Evolutionary conservation across 805 yeast species (phyloP).

Genomic region (Metschnikowia corniflorae): DNA sequence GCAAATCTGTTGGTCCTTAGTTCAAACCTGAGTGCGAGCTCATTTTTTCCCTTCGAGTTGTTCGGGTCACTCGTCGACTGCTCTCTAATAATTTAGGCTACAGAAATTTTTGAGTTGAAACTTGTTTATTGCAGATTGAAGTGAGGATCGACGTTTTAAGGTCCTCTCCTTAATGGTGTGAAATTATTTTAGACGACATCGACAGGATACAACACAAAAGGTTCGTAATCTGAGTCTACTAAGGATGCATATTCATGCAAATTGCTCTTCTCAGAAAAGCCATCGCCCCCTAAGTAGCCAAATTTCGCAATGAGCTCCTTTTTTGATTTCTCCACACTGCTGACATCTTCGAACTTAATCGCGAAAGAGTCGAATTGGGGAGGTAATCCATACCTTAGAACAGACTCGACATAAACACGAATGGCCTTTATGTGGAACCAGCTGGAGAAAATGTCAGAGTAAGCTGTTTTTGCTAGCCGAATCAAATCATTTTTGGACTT

Average conservation of each 20-base stretch:
- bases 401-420: constrained; percentile 87
- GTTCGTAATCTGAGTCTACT: constrained; percentile 94
- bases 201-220: constrained; percentile 78
- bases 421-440: constrained; percentile 91
- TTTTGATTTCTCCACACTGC: constrained; percentile 54
- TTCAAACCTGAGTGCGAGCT: constrained; percentile 94
- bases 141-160: too few species aligned
- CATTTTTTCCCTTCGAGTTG: too few species aligned
- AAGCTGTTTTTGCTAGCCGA: constrained; percentile 86
- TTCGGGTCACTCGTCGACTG: too few species aligned
- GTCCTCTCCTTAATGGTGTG: too few species aligned
- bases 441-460: constrained; percentile 73
- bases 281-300: constrained; percentile 90
- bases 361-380: constrained; percentile 70
- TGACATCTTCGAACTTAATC: constrained; percentile 41
- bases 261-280: constrained; percentile 66
- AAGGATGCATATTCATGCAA: constrained; percentile 86
- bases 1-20: constrained; percentile 98
- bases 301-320: constrained; percentile 67
- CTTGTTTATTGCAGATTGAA: too few species aligned
- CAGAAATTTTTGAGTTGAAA: not conserved
- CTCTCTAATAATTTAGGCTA: not conserved
- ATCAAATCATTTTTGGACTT: constrained; percentile 71
- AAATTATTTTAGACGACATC: constrained; percentile 33
- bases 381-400: constrained; percentile 93